Evolutionary conservation across 306 rosid genomes (phyloP), one percentile per base, ranked within the genome.

Genomic region (Delonix regia): DNA sequence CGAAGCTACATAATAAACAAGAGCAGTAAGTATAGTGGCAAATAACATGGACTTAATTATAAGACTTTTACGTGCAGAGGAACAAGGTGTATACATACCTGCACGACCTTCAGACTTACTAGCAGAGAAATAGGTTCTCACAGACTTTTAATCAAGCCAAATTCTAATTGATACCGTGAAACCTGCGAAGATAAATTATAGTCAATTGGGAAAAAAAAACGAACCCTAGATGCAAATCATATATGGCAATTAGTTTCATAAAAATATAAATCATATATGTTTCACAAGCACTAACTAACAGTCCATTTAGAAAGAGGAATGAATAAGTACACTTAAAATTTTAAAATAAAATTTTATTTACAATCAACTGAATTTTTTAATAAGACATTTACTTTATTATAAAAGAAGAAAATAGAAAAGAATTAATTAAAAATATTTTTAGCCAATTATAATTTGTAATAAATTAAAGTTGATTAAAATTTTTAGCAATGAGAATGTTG

Each of bases 131-230:
- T 83, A 75, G 61, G 88, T 84, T 77, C 92, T 86, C 7, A 63
- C 75, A 74, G 74, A 47, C 39, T 70, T 73, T 74, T 85, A 62
- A 83, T 48, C 49, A 36, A 85, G 73, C 83, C 85, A 61, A 84
- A 68, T 61, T 88, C 81, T 18, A 84, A 78, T 36, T 41, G 86
- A 82, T 72, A 82, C 76, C 87, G 79, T 42, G 94, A 83, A 78
- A 90, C 92, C 97, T 92, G 97, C 24, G 76, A 76, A 69, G 25
- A 71, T 22, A 73, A 67, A 80, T 28, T 15, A 79, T 44, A 44
- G 36, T 74, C 74, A 60, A 11, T 16, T 38, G 47, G 59, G 45
- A 80, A 14, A 51, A 28, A 63, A 67, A 63, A 67, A 38, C 45
- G 24, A 53, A 27, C 8, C 12, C 59, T 59, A 76, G 34, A 70